Percentiles rank a stretch among this genome's conserved stretches.
Conservation (phyloP, 108 stramenopile species). For the Skeletonema menzelii region DNA sequence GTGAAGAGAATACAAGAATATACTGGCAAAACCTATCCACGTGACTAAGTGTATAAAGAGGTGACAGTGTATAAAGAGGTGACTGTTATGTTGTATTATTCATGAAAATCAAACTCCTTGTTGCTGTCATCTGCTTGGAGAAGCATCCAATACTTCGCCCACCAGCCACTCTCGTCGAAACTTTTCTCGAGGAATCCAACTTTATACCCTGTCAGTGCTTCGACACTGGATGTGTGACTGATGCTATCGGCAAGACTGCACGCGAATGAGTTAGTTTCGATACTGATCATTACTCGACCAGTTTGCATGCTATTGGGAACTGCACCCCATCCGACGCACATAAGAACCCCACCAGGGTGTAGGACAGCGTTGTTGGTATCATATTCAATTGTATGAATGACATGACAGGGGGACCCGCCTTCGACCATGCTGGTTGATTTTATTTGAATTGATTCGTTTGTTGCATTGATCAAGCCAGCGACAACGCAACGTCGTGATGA, state of each 20-base stretch:
- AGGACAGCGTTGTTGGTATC: constrained; percentile 64
- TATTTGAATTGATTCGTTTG: constrained; percentile 66
- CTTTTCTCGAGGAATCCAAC: constrained; percentile 79
- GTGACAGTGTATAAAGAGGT: too few relatives aligned
- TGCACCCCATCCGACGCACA: constrained; percentile 80
- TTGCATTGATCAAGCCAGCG: constrained; percentile 80
- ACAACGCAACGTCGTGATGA: constrained; percentile 72
- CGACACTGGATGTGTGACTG: constrained; percentile 45
- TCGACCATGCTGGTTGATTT: constrained; percentile 69
- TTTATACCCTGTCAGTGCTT: constrained; percentile 60
- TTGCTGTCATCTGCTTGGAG: constrained; percentile 13
- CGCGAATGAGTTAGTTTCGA: constrained; percentile 79
- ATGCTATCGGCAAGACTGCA: constrained; percentile 61
- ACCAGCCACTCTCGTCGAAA: constrained; percentile 77
- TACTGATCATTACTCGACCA: constrained; percentile 70
- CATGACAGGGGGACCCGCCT: constrained; percentile 75
- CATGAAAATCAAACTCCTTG: background rate
- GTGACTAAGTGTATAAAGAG: background rate
- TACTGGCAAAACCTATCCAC: constrained; percentile 20
- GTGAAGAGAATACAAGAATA: constrained; percentile 35
- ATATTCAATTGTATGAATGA: constrained; percentile 68
- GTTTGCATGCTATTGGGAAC: constrained; percentile 66
- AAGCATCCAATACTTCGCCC: constrained; percentile 88
- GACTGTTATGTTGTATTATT: background rate
- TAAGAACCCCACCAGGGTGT: constrained; percentile 69